Base-by-base conservation (phyloP, 495 filamentous ascomycete species). In the Aspergillus incahuasiensis region DNA sequence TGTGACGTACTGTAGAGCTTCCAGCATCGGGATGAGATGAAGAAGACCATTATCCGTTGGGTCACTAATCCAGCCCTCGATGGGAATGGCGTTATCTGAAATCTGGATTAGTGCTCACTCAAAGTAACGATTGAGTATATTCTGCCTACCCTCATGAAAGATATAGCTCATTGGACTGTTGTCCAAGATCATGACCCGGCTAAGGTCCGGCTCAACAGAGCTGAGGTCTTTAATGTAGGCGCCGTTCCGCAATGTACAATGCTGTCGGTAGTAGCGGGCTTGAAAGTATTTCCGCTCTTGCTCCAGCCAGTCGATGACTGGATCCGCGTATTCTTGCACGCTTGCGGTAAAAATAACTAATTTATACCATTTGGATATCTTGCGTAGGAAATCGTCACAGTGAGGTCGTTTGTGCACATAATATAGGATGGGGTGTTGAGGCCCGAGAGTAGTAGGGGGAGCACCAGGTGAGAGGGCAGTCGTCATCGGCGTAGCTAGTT, bases 251-350 rank as follows among this genome's bases (percentile, higher is more conserved):
- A 88, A 88, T 30, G 94, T 97, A 74, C 95, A 97, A 70, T 97
- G 91, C 72, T 97, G 95, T 24, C 94, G 80, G 69, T 98, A 98
- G 67, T 91, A 96, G 63, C 95, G 79, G 19, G 84, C 88, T 15
- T 86, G 84, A 71, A 98, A 98, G 75, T 90, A 96, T 72, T 96
- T 96, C 54, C 91, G 84, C 68, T 97, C 95, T 60, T 91, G 86
- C 73, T 98, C 94, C 52, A 98, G 80, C 91, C 91, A 97, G 79
- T 98, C 95, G 65, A 98, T 97, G 39, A 98, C 94, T 9, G 94
- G 94, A 73, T 98, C 94, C 55, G 94, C 94, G 65, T 98, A 98
- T 68, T 98, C 94, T 68, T 98, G 94, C 25, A 98, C 95, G 39
- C 89, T 95, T 9, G 94, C 94, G 6, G 94, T 98, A 70, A 98